Evolutionary conservation across 2,329 filamentous ascomycete genomes (phyloP).

Genomic region (Nannizziopsis arthrosporioides): DNA sequence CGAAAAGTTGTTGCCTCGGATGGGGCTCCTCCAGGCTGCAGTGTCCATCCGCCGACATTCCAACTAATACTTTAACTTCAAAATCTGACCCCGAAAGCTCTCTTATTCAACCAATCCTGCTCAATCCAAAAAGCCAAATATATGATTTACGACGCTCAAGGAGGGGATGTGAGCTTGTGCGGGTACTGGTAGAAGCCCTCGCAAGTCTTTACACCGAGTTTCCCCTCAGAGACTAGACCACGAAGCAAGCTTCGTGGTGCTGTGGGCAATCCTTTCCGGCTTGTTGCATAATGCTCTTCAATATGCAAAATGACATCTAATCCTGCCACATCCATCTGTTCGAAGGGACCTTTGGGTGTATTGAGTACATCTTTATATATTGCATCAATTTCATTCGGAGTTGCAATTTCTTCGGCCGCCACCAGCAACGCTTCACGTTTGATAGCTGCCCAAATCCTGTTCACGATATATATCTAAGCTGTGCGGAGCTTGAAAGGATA

Average conservation of each 20-base stretch:
- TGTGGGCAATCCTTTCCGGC: constrained; percentile 21
- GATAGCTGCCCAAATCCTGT: constrained; percentile 34
- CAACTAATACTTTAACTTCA: no score
- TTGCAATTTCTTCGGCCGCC: constrained; percentile 26
- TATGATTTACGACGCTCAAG: no score
- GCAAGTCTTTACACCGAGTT: constrained; percentile 25
- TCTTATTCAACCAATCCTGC: no score
- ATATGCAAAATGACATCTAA: constrained; percentile 33
- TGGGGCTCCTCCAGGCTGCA: no score
- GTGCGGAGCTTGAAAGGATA: neutral
- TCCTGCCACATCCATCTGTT: constrained; percentile 33
- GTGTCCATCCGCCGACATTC: no score
- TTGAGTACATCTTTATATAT: constrained; percentile 30
- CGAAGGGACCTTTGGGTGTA: constrained; percentile 28
- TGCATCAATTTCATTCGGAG: constrained; percentile 28
- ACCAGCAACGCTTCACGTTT: constrained; percentile 32
- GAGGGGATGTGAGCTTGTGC: neutral
- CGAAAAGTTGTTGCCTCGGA: no score
- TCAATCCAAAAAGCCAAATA: no score
- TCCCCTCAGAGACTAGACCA: constrained; percentile 23
- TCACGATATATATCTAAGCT: neutral
- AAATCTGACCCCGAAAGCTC: no score
- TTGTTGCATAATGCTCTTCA: constrained; percentile 31
- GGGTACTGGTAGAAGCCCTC: constrained; percentile 27
- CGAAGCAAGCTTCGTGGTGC: constrained; percentile 26